These are phyloP conservation scores for Dalechampia spathulata DNA, from an alignment of 441 rosid genomes.

Conservation along the genomic window DNA sequence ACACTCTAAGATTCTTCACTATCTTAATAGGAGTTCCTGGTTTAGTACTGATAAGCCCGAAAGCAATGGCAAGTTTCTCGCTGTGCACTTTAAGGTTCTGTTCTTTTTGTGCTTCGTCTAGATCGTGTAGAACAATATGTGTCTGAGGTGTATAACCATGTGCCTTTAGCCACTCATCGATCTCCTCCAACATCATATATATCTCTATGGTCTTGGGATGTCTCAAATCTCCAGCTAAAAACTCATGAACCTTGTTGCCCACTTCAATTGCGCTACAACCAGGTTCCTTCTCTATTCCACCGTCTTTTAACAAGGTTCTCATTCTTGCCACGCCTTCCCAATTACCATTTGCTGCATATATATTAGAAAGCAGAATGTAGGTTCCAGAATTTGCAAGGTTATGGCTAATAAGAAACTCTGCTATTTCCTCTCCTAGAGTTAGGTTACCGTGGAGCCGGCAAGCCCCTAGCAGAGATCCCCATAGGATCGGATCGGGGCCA, in stretches of 20 bases:
- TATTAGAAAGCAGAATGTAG: slow-evolving; percentile 48
- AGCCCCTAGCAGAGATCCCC: slow-evolving; percentile 61
- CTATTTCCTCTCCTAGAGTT: slow-evolving; percentile 44
- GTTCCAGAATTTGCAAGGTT: slow-evolving; percentile 50
- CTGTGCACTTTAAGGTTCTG: slow-evolving; percentile 56
- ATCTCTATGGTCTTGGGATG: slow-evolving; percentile 51
- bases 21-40: slow-evolving; percentile 43
- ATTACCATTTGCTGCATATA: slow-evolving; percentile 42
- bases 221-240: slow-evolving; percentile 46
- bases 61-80: slow-evolving; percentile 59
- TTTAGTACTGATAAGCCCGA: slow-evolving; percentile 51
- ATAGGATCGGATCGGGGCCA: slow-evolving; percentile 40
- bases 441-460: slow-evolving; percentile 43
- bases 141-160: slow-evolving; percentile 41
- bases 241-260: slow-evolving; percentile 41
- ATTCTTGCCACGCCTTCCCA: slow-evolving; percentile 52
- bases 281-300: slow-evolving; percentile 43
- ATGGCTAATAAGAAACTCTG: slow-evolving; percentile 33
- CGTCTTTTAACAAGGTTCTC: slow-evolving; percentile 53
- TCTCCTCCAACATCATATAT: slow-evolving; percentile 45
- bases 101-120: slow-evolving; percentile 38
- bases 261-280: slow-evolving; percentile 64
- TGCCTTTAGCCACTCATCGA: slow-evolving; percentile 30
- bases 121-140: slow-evolving; percentile 41
- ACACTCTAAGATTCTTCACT: slow-evolving; percentile 57